Evolutionary conservation across 805 yeast genomes (phyloP), one percentile per base, ranked within the genome.

Genomic region (Cyberlindnera euphorbiiphila): DNA sequence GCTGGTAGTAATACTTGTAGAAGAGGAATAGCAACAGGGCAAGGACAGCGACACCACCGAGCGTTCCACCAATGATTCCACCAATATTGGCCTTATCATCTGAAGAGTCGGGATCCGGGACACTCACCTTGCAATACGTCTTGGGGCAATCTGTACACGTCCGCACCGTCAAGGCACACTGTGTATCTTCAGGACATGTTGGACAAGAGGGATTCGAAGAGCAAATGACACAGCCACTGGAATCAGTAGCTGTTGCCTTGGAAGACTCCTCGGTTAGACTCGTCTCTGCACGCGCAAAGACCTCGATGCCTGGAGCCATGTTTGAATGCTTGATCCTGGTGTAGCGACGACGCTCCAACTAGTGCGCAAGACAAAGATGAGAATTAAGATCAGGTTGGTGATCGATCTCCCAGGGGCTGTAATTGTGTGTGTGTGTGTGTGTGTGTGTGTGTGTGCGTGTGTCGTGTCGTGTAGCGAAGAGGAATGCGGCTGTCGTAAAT

Each of bases 11-110:
- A 50, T 61, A 67, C 46, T 57, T 66, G 45, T 69, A 64, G 40
- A 71, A 64, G 19, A 68, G 54, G 34, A 54, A 66, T 44, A 70
- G 63, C 5, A 72, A 42, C 1, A 74, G 48, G 0, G 62, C 61
- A 0, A 74, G 53, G 6, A 68, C 74, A 2, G 64, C 70, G 2
- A 75, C 66, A 13, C 83, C 81, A 14, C 85, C 89, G 2, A 78
- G 71, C 1, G 80, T 78, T 18, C 88, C 89, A 16, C 88, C 91
- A 0, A 81, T 84, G 15, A 81, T 71, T 6, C 79, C 85, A 6
- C 86, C 81, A 14, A 68, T 58, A 33, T 67, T 54, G 9, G 41
- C 32, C 9, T 24, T 43, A 6, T 54, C 35, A 15, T 40, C 31
- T 2, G 56, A 44, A 5, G 42, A 28, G n/a, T n/a, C n/a, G n/a